Percentiles rank a stretch among this genome's conserved stretches.
These are phyloP conservation scores for Globisporangium recalcitrans DNA, from an alignment of 352 stramenopile species.

Conservation along the genomic window DNA sequence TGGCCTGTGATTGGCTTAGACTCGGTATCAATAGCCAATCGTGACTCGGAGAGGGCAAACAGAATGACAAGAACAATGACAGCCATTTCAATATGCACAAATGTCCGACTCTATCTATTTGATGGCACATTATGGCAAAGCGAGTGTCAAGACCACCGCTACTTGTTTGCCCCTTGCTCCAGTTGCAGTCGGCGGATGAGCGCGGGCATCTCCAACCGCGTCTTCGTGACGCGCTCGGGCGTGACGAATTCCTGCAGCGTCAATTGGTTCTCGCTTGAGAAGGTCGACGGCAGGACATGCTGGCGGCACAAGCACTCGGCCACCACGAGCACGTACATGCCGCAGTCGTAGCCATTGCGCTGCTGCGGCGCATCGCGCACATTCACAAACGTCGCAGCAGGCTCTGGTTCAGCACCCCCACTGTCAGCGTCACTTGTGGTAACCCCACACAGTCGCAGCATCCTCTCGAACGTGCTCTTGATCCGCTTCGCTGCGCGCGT, in stretches of 20 bases:
- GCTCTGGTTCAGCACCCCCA: not conserved
- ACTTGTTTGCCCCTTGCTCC: not conserved
- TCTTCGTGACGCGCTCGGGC: conserved; percentile 36
- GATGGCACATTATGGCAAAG: not conserved
- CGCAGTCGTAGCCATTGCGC: conserved; percentile 75
- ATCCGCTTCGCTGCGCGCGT: conserved; percentile 37
- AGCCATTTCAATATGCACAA: not conserved
- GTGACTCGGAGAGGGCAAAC: too few relatives aligned
- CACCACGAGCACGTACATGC: conserved; percentile 67
- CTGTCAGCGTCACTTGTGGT: not conserved
- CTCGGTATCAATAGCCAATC: conserved; percentile 3
- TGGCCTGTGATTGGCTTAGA: not conserved
- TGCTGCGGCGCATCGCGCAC: conserved; percentile 54
- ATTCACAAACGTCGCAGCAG: conserved; percentile 21
- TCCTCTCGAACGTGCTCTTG: conserved; percentile 31
- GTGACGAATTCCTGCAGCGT: conserved; percentile 46
- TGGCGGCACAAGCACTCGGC: conserved; percentile 55
- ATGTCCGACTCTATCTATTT: not conserved
- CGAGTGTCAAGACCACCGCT: not conserved
- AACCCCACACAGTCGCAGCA: conserved; percentile 23
- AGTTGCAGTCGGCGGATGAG: conserved; percentile 29
- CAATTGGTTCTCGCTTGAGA: not conserved
- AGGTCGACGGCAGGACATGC: conserved; percentile 13
- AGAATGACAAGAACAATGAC: too few relatives aligned
- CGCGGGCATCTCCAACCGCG: conserved; percentile 42